A percentile compares a stretch with the other conserved stretches of the same genome.
phyloP scores from a whole-genome alignment of 306 rosid genomes.

The Bauhinia variegata region DNA sequence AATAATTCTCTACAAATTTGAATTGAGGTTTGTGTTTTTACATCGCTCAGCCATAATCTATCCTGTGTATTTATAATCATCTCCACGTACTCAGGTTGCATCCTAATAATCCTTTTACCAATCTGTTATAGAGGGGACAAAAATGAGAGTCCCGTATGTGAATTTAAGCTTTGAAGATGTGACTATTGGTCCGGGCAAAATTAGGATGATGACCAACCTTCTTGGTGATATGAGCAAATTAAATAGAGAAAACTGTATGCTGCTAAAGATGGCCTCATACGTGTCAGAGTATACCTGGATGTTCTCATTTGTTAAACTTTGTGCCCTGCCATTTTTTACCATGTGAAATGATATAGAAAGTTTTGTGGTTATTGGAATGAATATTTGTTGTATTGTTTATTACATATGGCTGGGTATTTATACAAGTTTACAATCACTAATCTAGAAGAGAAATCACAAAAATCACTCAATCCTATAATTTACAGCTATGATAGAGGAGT shows the following conservation, averaged over 20 bases:
- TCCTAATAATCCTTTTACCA: background rate
- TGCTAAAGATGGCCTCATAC: background rate
- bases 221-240: background rate
- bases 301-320: conserved; percentile 4
- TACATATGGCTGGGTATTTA: too few relatives aligned
- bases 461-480: too few relatives aligned
- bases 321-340: too few relatives aligned
- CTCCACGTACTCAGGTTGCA: too few relatives aligned
- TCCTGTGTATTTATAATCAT: background rate
- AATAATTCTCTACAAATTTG: background rate
- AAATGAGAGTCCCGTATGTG: background rate
- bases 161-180: background rate
- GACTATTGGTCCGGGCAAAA: background rate
- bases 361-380: too few relatives aligned
- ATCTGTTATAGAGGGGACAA: background rate
- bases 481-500: too few relatives aligned
- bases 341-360: too few relatives aligned
- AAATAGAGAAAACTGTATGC: background rate
- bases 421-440: too few relatives aligned
- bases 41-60: background rate
- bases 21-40: background rate
- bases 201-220: background rate
- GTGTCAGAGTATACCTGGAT: background rate
- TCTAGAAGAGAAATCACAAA: too few relatives aligned
- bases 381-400: too few relatives aligned